Base-by-base conservation (phyloP, 164 flowering plant genomes). In the Pachysandra terminalis region DNA sequence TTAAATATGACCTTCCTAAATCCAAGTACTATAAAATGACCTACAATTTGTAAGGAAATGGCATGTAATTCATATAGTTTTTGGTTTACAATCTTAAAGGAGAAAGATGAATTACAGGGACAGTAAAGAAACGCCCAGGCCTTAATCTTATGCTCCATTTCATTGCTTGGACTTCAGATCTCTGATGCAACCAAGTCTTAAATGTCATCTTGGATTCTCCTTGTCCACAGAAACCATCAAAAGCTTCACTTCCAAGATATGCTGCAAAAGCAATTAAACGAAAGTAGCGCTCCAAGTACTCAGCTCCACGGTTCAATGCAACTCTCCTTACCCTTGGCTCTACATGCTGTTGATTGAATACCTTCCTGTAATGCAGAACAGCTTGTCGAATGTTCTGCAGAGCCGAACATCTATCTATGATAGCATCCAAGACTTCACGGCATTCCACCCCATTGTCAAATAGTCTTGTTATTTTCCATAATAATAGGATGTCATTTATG, bases 141-240 rank as follows among this genome's bases (percentile, higher is more conserved):
- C 90, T 78, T 66, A 88, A 70, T 80, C 97, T 81, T 65, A 94
- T 94, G 81, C 93, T 90, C 97, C 97, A 90, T 85, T 94, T 91
- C 97, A 94, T 91, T 64, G 96, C 91, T 80, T 94, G 96, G 64
- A 86, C 95, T 78, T 94, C 98, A 32, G 97, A 91, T 77, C 91
- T 88, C 74, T 83, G 93, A 73, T 86, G 83, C 80, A 91, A 77
- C 98, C 97, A 94, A 68, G 69, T 84, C 78, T 94, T 94, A 78
- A 91, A 94, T 56, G 95, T 87, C 82, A 87, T 83, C 79, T 66
- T 82, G 23, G 82, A 70, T 60, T 81, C 81, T 68, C 95, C 97
- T 86, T 89, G 91, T 59, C 92, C 95, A 76, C 93, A 91, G 71
- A 90, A 87, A 52, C 95, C 93, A 84, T 91, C 98, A 82, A 88